Evolutionary conservation across 2,329 filamentous ascomycete genomes (phyloP), one percentile per base, ranked within the genome.

Genomic region (Curvularia lunata): DNA sequence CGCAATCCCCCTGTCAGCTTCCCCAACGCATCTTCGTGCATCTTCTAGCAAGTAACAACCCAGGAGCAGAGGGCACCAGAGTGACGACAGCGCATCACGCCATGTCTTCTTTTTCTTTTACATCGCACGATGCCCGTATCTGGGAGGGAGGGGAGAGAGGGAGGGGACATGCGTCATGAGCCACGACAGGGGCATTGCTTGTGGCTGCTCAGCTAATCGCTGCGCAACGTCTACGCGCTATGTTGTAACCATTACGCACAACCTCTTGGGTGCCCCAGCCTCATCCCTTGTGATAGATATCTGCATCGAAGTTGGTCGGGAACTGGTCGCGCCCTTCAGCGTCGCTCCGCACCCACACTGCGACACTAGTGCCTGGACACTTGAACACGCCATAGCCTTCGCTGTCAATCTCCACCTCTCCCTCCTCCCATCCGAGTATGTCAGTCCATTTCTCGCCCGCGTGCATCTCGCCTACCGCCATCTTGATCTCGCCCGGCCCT

Each of bases 401-500:
- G 1, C 78, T 73, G 62, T 86, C 86, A 64, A 91, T 88, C 16
- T 77, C 73, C 0, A 90, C 83, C 59, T 85, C 80, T 0, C 81
- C 81, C 48, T 83, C 67, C 54, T 81, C 80, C 81, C 82, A 84
- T 6, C 78, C 82, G 50, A 87, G 71, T 1, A 90, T 68, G 76
- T 91, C 87, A 0, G 84, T 86, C 87, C 88, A 90, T 38, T 77
- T 72, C 75, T 90, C 85, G 0, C 85, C 86, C 0, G 80, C 79
- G 68, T 87, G 85, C 48, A 77, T 75, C 48, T 79, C 73, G 0
- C 88, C 88, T 12, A 89, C 85, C 58, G 81, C 83, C 87, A 91
- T 90, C 58, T 78, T 81, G 68, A 85, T 86, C 58, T 74, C 47
- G 1, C 12, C 85, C 0, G 73, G 71, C 1, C 67, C 68, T 19